Conservation (phyloP, 2,329 filamentous ascomycete species). For the Cadophora luteo-olivacea region DNA sequence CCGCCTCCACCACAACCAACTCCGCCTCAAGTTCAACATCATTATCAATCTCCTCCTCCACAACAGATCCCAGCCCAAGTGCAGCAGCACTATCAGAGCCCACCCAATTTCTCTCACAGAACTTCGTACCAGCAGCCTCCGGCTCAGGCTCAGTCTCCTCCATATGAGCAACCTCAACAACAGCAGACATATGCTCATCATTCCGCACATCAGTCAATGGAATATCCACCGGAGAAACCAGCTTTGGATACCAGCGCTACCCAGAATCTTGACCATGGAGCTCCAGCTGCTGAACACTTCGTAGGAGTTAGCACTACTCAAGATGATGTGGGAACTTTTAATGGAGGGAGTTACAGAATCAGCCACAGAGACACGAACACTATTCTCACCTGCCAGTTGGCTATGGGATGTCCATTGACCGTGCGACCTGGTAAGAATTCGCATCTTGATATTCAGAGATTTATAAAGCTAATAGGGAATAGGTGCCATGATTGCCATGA, state of each 20-base stretch:
- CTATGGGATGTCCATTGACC: slow-evolving; percentile 82
- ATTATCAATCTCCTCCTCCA: slow-evolving; percentile 25
- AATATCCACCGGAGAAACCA: slow-evolving; percentile 41
- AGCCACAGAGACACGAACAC: slow-evolving; percentile 92
- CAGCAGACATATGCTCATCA: slow-evolving; percentile 34
- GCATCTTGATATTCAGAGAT: too few relatives aligned
- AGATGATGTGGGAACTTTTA: slow-evolving; percentile 96
- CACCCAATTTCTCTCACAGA: slow-evolving; percentile 44
- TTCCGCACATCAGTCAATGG: slow-evolving; percentile 30
- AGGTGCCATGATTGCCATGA: slow-evolving; percentile 96
- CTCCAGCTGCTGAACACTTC: slow-evolving; percentile 59
- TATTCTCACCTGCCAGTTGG: slow-evolving; percentile 86
- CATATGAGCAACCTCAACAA: slow-evolving; percentile 36
- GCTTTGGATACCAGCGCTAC: slow-evolving; percentile 42
- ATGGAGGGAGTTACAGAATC: slow-evolving; percentile 92
- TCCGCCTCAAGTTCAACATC: slow-evolving; percentile 27
- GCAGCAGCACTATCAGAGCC: slow-evolving; percentile 37
- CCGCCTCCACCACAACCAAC: slow-evolving; percentile 40
- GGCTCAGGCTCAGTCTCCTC: slow-evolving; percentile 19
- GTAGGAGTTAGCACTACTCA: slow-evolving; percentile 65
- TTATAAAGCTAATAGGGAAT: slow-evolving; percentile 7
- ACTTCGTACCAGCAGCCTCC: slow-evolving; percentile 44
- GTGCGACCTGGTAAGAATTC: slow-evolving; percentile 71
- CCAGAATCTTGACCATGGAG: slow-evolving; percentile 48
- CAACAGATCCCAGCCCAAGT: slow-evolving; percentile 32